Conservation (phyloP, 1,139 yeast species). For the Debaryomycetaceae sp. region DNA sequence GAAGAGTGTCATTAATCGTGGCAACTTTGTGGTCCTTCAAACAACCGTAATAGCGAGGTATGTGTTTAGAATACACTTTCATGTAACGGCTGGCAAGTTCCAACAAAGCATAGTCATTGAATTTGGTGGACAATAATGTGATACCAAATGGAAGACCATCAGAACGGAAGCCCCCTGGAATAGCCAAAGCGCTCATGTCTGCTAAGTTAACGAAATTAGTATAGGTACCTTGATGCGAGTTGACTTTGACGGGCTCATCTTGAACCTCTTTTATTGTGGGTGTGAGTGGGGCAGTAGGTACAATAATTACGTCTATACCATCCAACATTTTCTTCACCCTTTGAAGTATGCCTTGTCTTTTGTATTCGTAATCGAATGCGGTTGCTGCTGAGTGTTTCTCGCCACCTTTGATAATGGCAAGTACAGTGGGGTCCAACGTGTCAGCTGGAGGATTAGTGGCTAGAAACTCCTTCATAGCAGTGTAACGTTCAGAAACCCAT, state of each 20-base stretch:
- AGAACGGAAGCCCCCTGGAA: conserved; percentile 80
- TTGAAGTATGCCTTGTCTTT: conserved; percentile 72
- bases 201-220: conserved; percentile 95
- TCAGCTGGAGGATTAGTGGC: conserved; percentile 69
- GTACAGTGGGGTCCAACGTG: conserved; percentile 81
- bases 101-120: conserved; percentile 83
- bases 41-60: conserved; percentile 32
- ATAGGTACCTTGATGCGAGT: conserved; percentile 93
- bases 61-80: conserved; percentile 23
- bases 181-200: conserved; percentile 85
- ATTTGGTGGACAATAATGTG: conserved; percentile 75
- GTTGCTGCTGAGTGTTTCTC: conserved; percentile 76
- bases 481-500: conserved; percentile 96
- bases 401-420: conserved; percentile 71
- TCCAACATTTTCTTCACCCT: conserved; percentile 53
- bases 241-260: conserved; percentile 75
- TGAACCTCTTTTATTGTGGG: conserved; percentile 74
- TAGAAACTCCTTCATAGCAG: conserved; percentile 74
- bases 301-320: conserved; percentile 69
- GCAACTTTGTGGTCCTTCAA: conserved; percentile 40
- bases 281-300: conserved; percentile 92
- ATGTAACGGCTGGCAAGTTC: conserved; percentile 77
- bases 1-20: conserved; percentile 29
- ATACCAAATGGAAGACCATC: conserved; percentile 92
- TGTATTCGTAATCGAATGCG: conserved; percentile 79